Percentiles rank a stretch among this genome's conserved stretches.
Evolutionary conservation across 1,284 basidiomycete species (phyloP).

Genomic region (Ganoderma lucidum): DNA sequence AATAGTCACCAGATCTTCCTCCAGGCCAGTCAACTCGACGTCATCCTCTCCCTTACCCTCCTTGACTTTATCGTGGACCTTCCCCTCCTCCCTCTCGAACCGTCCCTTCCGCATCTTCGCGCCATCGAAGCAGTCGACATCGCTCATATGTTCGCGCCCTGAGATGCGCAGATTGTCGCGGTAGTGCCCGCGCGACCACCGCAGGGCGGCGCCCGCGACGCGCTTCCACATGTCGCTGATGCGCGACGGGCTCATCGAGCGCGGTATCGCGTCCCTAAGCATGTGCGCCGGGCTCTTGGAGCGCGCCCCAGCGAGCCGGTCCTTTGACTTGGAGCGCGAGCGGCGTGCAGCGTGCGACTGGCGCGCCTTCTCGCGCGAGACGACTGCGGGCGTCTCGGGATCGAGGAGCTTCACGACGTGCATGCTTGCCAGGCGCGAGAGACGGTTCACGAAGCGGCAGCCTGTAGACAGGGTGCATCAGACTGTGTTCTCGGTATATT

Average conservation of each 20-base stretch:
- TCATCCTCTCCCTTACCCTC: slow-evolving; percentile 5
- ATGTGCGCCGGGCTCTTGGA: slow-evolving; percentile 26
- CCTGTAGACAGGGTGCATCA: slow-evolving; percentile 48
- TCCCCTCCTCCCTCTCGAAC: slow-evolving; percentile 35
- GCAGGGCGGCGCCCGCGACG: slow-evolving; percentile 52
- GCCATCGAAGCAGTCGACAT: slow-evolving; percentile 79
- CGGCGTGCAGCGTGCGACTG: slow-evolving; percentile 37
- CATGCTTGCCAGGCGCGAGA: slow-evolving; percentile 52
- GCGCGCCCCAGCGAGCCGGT: slow-evolving; percentile 22
- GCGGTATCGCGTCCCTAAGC: slow-evolving; percentile 25
- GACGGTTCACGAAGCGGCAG: slow-evolving; percentile 70
- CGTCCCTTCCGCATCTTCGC: slow-evolving; percentile 45
- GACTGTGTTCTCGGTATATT: not conserved
- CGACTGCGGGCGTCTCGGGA: slow-evolving; percentile 49
- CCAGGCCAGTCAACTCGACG: slow-evolving; percentile 33
- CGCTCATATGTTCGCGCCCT: slow-evolving; percentile 79
- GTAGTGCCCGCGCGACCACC: slow-evolving; percentile 61
- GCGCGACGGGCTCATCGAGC: slow-evolving; percentile 30
- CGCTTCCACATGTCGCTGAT: slow-evolving; percentile 58
- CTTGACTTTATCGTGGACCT: slow-evolving; percentile 39
- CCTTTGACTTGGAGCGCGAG: slow-evolving; percentile 30
- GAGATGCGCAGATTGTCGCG: slow-evolving; percentile 68
- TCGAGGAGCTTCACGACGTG: slow-evolving; percentile 45
- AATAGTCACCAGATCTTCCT: slow-evolving; percentile 69
- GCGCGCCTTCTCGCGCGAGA: slow-evolving; percentile 52